phyloP scores from a whole-genome alignment of 1,139 yeast species.

The Pneumocystis canis region DNA sequence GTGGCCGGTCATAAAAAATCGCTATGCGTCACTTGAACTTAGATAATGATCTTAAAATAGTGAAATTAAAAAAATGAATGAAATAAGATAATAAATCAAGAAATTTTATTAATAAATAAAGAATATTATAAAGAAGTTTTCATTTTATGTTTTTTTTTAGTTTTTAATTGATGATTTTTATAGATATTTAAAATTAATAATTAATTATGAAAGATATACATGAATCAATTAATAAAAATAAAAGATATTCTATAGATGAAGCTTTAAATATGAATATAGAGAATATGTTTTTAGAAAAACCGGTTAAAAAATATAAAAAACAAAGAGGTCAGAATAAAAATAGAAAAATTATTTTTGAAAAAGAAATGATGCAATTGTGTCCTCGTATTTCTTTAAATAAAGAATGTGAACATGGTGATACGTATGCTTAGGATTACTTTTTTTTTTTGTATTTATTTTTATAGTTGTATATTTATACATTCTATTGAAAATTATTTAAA shows the following conservation, averaged over 20 bases:
- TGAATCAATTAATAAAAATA: background rate
- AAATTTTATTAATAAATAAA: background rate
- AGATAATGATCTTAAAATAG: background rate
- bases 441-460: background rate
- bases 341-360: constrained; percentile 6
- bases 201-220: background rate
- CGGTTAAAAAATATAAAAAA: background rate
- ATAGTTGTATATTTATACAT: constrained; percentile 59
- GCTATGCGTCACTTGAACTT: background rate
- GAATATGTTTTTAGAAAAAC: background rate
- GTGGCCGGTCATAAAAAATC: background rate
- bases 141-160: background rate
- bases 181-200: background rate
- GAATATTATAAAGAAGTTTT: background rate
- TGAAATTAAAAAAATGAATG: background rate
- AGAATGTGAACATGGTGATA: constrained; percentile 4
- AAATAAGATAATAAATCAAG: background rate
- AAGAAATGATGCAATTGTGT: constrained; percentile 10
- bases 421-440: background rate
- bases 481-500: constrained; percentile 49
- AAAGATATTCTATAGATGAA: background rate
- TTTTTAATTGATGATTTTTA: background rate
- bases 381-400: constrained; percentile 9
- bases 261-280: background rate
- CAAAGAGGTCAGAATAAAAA: constrained; percentile 13